Percentiles rank a stretch among this genome's conserved stretches.
Evolutionary conservation across 129 eudicot genomes (phyloP).

Genomic region (Escallonia herrerae): DNA sequence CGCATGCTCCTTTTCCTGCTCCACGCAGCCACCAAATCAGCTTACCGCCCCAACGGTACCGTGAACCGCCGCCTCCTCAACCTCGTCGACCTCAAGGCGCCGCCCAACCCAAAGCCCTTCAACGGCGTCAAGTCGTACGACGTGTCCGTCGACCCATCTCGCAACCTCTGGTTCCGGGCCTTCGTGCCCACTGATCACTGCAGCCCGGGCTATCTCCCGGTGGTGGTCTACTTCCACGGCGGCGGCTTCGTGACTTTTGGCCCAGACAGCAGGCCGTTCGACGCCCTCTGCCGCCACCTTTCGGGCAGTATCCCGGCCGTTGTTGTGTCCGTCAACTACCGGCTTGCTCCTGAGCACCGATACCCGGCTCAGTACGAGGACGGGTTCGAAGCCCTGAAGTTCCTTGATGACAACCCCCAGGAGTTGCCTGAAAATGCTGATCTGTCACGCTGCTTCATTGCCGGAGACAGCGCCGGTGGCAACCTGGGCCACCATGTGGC

Average conservation of each 20-base stretch:
- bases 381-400: constrained; percentile 9
- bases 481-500: constrained; percentile 41
- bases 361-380: constrained; percentile 12
- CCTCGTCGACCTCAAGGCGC: constrained; percentile 12
- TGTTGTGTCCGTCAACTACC: constrained; percentile 11
- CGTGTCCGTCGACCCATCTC: constrained; percentile 17
- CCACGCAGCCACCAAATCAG: background rate
- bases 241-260: constrained; percentile 10
- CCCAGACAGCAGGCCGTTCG: constrained; percentile 2
- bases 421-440: constrained; percentile 31
- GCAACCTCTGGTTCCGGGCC: constrained; percentile 27
- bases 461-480: constrained; percentile 51
- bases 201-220: background rate
- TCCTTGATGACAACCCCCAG: background rate
- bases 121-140: constrained; percentile 23
- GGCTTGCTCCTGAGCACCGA: constrained; percentile 3
- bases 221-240: constrained; percentile 17
- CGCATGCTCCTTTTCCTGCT: background rate
- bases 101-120: constrained; percentile 14
- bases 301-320: background rate
- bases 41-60: constrained; percentile 10
- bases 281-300: constrained; percentile 4
- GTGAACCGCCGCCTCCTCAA: constrained; percentile 24
- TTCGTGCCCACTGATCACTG: background rate
- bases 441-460: constrained; percentile 31